Conservation (phyloP, 768 basidiomycete species). For the Rubroboletus satanas region DNA sequence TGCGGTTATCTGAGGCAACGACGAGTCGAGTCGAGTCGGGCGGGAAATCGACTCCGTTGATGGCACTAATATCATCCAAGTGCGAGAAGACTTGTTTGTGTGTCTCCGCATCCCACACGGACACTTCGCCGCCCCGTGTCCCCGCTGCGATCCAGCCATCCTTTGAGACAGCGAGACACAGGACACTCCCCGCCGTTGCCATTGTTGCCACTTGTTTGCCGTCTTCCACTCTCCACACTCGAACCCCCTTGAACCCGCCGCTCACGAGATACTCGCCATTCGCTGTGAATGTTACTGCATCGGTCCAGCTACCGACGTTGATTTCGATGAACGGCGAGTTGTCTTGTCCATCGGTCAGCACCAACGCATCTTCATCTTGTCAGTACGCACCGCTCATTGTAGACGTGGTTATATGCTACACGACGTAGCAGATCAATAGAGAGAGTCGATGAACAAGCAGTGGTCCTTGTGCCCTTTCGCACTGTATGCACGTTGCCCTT, state of each 20-base stretch:
- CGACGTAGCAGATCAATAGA: background rate
- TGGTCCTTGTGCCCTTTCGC: background rate
- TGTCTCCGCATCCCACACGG: background rate
- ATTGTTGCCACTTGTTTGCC: background rate
- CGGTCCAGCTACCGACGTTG: background rate
- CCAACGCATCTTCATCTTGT: background rate
- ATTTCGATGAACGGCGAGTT: background rate
- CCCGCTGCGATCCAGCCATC: conserved; percentile 8
- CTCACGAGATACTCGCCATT: background rate
- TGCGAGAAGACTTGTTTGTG: background rate
- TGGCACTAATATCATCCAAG: background rate
- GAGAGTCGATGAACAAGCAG: background rate
- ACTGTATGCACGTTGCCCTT: background rate
- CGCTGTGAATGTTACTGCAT: background rate
- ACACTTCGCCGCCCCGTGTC: background rate
- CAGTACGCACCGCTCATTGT: background rate
- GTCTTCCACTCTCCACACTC: background rate
- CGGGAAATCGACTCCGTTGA: background rate
- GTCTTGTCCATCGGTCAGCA: background rate
- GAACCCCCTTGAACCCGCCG: background rate
- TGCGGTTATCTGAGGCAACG: no score
- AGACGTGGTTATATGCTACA: background rate
- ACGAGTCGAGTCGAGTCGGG: background rate
- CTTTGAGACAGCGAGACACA: background rate
- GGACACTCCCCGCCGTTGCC: background rate